Evolutionary conservation across 2,329 filamentous ascomycete genomes (phyloP), one percentile per base, ranked within the genome.

Genomic region (Aspergillus tubingensis): DNA sequence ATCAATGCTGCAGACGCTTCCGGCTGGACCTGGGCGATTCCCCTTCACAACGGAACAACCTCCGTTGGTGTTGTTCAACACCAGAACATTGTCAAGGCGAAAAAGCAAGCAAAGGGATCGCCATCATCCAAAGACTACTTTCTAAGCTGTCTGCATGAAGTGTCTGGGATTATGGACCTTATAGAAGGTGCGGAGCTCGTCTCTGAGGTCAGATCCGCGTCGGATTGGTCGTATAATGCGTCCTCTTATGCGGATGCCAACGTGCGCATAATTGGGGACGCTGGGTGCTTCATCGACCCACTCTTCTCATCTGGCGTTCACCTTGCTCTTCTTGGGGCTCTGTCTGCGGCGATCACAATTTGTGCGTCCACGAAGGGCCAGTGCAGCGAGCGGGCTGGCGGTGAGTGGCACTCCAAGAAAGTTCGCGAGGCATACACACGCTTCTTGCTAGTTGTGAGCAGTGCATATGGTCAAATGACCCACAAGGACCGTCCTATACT

Each of bases 261-360:
- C 56, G 64, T 73, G 3, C 80, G 80, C 17, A 73, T 82, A 10
- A 74, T 69, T 5, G 81, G 81, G 1, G 81, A 83, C 60, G 81
- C 81, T 0, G 81, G 79, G 1, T 79, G 76, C 62, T 83, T 83
- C 62, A 81, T 83, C 60, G 81, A 83, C 59, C 80, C 80, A 0
- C 78, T 75, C 59, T 83, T 83, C 68, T 81, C 79, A 0, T 83
- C 80, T 0, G 81, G 81, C 8, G 74, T 80, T 3, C 81, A 83
- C 61, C 68, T 83, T 1, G 81, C 81, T 1, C 38, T 83, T 0
- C 61, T 71, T 0, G 70, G 76, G 15, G 81, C 70, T 3, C 73
- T 84, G 0, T 79, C 81, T 0, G 81, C 82, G 0, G 81, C 80
- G 1, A 70, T 69, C 0, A 80, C 81, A 0, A 81, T 83, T 17